These are phyloP conservation scores for Anisodus tanguticus DNA, from an alignment of 257 asterid species.

Conservation along the genomic window DNA sequence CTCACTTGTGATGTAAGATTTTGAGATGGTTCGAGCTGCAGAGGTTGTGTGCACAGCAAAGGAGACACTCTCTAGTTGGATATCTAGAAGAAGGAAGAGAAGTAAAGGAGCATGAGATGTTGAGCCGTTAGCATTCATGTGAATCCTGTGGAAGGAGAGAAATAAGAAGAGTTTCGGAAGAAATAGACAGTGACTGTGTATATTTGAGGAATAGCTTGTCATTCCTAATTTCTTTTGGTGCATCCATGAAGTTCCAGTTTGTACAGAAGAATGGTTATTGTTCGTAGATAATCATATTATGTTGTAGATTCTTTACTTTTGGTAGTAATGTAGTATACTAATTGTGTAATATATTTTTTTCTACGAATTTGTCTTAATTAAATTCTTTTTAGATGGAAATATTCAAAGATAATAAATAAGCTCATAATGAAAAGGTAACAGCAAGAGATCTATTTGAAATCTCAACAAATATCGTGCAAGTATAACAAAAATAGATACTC, in stretches of 20 bases:
- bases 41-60: not conserved
- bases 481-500: not conserved
- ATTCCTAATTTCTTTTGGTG: not conserved
- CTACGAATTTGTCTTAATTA: not conserved
- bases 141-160: not conserved
- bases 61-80: not conserved
- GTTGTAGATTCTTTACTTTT: not conserved
- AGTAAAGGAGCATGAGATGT: not conserved
- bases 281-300: not conserved
- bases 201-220: not conserved
- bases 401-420: not conserved
- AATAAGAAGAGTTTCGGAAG: not conserved
- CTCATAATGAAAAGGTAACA: constrained; percentile 2
- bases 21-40: not conserved
- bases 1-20: not conserved
- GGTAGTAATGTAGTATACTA: not conserved
- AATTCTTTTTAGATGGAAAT: not conserved
- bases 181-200: not conserved
- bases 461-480: constrained; percentile 11
- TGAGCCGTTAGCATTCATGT: not conserved
- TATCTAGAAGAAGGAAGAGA: not conserved
- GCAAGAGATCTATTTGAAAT: not conserved
- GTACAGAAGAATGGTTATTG: not conserved
- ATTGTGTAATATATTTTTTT: not conserved
- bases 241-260: not conserved